These are phyloP conservation scores for Closterium sp. DNA, from an alignment of 139 green algal genomes.

Conservation along the genomic window DNA sequence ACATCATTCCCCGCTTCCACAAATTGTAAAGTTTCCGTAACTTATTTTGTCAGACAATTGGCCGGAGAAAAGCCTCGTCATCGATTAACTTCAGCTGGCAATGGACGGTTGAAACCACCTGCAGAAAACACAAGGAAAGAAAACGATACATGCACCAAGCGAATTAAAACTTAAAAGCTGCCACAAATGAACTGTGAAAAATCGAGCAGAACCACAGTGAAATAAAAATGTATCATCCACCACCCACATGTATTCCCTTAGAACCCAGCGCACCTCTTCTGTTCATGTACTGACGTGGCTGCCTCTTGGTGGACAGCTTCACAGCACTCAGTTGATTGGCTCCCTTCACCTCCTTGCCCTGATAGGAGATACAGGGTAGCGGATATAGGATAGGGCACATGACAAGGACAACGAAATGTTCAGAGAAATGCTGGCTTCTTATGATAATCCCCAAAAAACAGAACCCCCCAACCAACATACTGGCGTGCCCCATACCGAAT, in stretches of 20 bases:
- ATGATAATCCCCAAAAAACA: too few relatives aligned
- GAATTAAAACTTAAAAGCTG: too few relatives aligned
- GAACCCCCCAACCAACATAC: too few relatives aligned
- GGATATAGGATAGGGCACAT: too few relatives aligned
- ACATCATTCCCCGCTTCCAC: too few relatives aligned
- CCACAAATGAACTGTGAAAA: background rate
- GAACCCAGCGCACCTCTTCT: background rate
- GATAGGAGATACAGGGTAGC: too few relatives aligned
- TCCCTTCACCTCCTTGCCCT: background rate
- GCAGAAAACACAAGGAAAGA: background rate
- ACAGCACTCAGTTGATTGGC: background rate
- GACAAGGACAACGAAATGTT: too few relatives aligned
- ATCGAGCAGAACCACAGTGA: background rate
- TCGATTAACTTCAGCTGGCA: background rate
- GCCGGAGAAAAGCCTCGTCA: background rate
- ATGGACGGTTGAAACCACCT: background rate
- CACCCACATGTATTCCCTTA: background rate
- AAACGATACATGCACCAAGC: too few relatives aligned
- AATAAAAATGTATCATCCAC: background rate
- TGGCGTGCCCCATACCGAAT: too few relatives aligned
- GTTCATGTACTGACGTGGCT: background rate
- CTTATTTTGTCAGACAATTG: background rate
- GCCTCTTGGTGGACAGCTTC: background rate
- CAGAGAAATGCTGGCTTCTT: too few relatives aligned
- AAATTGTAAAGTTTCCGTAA: too few relatives aligned